Percentiles rank a stretch among this genome's conserved stretches.
These are phyloP conservation scores for Serendipita vermifera DNA, from an alignment of 768 basidiomycete genomes.

Conservation along the genomic window DNA sequence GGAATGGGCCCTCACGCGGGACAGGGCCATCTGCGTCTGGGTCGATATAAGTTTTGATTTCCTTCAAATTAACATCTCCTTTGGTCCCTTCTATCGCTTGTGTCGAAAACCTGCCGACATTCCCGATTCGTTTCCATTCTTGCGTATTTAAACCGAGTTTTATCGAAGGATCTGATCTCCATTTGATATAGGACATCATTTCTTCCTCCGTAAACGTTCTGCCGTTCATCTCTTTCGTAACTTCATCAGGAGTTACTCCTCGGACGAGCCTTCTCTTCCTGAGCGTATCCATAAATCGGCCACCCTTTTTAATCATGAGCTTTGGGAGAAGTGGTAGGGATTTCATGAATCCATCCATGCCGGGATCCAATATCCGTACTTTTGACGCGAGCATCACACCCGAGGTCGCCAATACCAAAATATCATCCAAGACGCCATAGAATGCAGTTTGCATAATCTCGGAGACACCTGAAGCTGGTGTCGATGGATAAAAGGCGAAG, in stretches of 20 bases:
- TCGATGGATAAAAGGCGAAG: constrained; percentile 80
- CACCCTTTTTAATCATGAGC: constrained; percentile 40
- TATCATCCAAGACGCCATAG: constrained; percentile 47
- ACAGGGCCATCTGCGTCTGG: constrained; percentile 45
- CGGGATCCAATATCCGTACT: constrained; percentile 60
- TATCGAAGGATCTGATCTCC: too few species aligned
- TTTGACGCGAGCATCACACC: constrained; percentile 55
- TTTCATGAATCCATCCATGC: constrained; percentile 63
- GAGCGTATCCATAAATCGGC: constrained; percentile 45
- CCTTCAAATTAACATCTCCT: too few species aligned
- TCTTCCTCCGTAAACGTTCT: constrained; percentile 60
- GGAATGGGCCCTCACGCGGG: constrained; percentile 62
- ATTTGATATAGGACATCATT: constrained; percentile 65
- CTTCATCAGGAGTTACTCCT: constrained; percentile 66
- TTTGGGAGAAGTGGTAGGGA: constrained; percentile 61
- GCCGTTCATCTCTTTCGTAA: constrained; percentile 58
- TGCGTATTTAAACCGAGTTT: constrained; percentile 31
- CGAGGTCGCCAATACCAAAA: constrained; percentile 61
- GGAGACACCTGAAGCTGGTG: constrained; percentile 72
- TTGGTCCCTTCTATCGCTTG: constrained; percentile 25
- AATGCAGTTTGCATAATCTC: constrained; percentile 60
- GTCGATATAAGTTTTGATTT: constrained; percentile 60
- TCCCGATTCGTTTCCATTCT: constrained; percentile 52
- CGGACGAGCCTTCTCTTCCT: constrained; percentile 52
- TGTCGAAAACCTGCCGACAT: constrained; percentile 35